phyloP scores from a whole-genome alignment of 2,329 filamentous ascomycete species.

The Beauveria australis region DNA sequence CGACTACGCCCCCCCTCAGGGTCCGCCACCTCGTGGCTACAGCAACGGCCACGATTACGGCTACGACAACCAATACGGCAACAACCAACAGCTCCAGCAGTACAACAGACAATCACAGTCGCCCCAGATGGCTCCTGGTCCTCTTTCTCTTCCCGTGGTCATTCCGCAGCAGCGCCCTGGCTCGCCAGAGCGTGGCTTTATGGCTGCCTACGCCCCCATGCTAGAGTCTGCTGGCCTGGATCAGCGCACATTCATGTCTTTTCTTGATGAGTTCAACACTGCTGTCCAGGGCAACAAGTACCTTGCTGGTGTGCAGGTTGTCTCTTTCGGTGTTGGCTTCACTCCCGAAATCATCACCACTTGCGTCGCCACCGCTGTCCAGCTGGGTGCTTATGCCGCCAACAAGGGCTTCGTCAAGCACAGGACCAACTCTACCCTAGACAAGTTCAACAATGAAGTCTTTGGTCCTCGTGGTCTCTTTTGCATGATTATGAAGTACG shows the following conservation, averaged over 20 bases:
- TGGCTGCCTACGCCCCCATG: conserved; percentile 11
- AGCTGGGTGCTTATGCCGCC: conserved; percentile 10
- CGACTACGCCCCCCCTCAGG: conserved; percentile 6
- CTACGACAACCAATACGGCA: conserved; percentile 1
- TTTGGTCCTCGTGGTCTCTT: conserved; percentile 12
- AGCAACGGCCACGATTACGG: conserved; percentile 1
- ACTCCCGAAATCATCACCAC: conserved; percentile 12
- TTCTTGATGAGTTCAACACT: conserved; percentile 12
- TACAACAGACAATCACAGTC: conserved; percentile 6
- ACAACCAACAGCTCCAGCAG: conserved; percentile 8
- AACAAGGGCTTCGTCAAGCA: conserved; percentile 12
- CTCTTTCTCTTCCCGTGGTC: conserved; percentile 10
- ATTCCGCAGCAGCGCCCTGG: conserved; percentile 13
- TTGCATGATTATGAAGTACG: conserved; percentile 14
- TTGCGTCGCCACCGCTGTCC: conserved; percentile 10
- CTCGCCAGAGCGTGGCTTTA: conserved; percentile 11
- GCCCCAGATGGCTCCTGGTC: conserved; percentile 8
- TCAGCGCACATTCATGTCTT: conserved; percentile 10
- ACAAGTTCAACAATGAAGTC: conserved; percentile 12
- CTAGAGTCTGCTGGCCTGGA: conserved; percentile 10
- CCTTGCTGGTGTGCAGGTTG: conserved; percentile 11
- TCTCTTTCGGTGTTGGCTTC: conserved; percentile 12
- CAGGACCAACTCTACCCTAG: conserved; percentile 12
- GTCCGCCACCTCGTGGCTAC: conserved; percentile 3
- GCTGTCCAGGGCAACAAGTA: conserved; percentile 12